Base-by-base conservation (phyloP, 352 stramenopile genomes). In the Phytophthora constricta region DNA sequence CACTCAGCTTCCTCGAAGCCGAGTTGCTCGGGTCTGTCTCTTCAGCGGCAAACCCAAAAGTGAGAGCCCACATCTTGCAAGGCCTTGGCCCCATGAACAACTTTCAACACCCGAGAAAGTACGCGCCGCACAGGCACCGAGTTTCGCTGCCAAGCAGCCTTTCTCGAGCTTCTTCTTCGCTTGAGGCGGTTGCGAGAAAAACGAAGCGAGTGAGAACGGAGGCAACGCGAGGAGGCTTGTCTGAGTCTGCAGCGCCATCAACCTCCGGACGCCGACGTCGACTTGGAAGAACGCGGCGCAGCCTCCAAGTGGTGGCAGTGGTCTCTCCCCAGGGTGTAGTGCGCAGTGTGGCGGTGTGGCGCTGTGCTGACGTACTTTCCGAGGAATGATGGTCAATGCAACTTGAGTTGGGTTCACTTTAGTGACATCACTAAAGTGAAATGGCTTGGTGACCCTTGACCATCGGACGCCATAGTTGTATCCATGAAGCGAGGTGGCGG, bases 31-130 rank as follows among this genome's bases (percentile, higher is more conserved):
- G 13, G 19, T 62, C 52, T 75, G 65, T 74, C 19, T 65, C 48
- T 78, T 34, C 56, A 34, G 48, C 19, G 48, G 52, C 49, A 52
- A 76, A 78, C 62, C 23, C 51, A 16, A 68, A 62, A 78, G 52
- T 78, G 70, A 76, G 70, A 62, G 43, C 56, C 41, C 43, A 57
- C 25, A 19, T 48, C 37, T 58, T 26, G 34, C 49, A 9, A 65
- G 52, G 46, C 10, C 23, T 23, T 25, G 14, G 10, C 3, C 14
- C 60, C 48, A 63, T 55, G 31, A 11, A 58, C 62, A 62, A 72
- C 70, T 66, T 74, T 72, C 59, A 58, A 53, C 58, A n/a, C 13
- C 5, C 59, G 58, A 77, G 70, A 77, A 71, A 77, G 65, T 48
- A 23, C 55, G 55, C 31, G n/a, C 39, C 43, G 8, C 14, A 31